Evolutionary conservation across 2,329 filamentous ascomycete genomes (phyloP).

Genomic region (Periconia macrospinosa): DNA sequence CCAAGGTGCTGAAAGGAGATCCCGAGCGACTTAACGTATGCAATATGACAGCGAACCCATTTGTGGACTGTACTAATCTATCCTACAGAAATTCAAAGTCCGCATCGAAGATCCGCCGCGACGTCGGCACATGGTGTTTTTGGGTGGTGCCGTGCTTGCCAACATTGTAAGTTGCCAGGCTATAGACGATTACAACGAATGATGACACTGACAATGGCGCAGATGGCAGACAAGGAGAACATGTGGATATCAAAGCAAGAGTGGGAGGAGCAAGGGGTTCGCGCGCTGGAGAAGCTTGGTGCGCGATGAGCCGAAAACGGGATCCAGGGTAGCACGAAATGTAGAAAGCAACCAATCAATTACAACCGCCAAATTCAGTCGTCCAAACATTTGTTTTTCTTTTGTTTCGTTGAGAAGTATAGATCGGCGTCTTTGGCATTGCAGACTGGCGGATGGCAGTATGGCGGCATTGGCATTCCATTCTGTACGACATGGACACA

Average conservation of each 20-base stretch:
- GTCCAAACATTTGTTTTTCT: neutral
- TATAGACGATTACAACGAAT: neutral
- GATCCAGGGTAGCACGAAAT: conserved; percentile 8
- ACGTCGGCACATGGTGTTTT: conserved; percentile 98
- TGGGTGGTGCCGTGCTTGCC: conserved; percentile 92
- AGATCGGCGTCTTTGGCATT: neutral
- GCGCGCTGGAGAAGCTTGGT: conserved; percentile 88
- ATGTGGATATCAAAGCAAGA: conserved; percentile 99
- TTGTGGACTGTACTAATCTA: conserved; percentile 19
- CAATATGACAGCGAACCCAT: conserved; percentile 11
- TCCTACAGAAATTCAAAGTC: conserved; percentile 89
- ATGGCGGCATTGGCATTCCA: neutral
- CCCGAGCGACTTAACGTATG: conserved; percentile 80
- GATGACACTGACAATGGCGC: conserved; percentile 15
- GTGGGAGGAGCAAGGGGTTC: conserved; percentile 89
- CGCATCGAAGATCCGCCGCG: conserved; percentile 96
- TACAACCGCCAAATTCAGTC: conserved; percentile 1
- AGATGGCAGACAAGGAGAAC: conserved; percentile 96
- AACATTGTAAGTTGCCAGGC: conserved; percentile 69
- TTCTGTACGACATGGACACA: neutral
- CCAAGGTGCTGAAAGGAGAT: conserved; percentile 84
- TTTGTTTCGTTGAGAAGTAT: neutral
- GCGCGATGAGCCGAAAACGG: conserved; percentile 64
- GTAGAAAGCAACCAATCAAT: conserved; percentile 11
- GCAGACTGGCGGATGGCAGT: no score